Conservation (phyloP, 352 stramenopile species). For the Phytopythium boreale region DNA sequence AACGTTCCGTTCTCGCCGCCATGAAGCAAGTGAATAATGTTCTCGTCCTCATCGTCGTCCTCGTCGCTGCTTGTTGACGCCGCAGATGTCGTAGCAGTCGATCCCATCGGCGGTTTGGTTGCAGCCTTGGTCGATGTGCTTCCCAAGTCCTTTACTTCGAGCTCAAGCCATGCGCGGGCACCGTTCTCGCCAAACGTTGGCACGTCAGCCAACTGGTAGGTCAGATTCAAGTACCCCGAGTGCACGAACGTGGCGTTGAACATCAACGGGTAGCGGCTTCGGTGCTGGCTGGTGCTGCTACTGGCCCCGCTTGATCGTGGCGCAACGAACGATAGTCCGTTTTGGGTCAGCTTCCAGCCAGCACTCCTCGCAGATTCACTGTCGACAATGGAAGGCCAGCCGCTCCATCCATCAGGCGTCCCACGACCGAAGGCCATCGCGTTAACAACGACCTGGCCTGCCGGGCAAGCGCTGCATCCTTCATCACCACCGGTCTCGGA, state of each 20-base stretch:
- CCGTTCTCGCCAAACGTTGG: conserved; percentile 62
- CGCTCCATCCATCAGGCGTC: conserved; percentile 52
- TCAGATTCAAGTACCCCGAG: conserved; percentile 58
- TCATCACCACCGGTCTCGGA: conserved; percentile 19
- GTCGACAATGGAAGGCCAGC: conserved; percentile 62
- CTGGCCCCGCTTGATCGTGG: background rate
- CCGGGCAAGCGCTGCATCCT: conserved; percentile 35
- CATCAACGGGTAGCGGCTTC: conserved; percentile 35
- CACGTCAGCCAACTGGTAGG: conserved; percentile 57
- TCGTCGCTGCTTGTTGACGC: background rate
- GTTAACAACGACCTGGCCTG: conserved; percentile 52
- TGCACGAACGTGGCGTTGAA: conserved; percentile 59
- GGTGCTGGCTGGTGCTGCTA: conserved; percentile 17
- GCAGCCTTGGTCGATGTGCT: conserved; percentile 1
- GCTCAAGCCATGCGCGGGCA: conserved; percentile 63
- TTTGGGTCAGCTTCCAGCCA: conserved; percentile 70
- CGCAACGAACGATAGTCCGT: conserved; percentile 41
- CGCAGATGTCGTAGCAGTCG: background rate
- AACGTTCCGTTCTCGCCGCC: conserved; percentile 67
- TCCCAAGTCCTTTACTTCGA: conserved; percentile 40
- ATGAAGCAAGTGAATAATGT: conserved; percentile 51
- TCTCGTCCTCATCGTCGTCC: conserved; percentile 21
- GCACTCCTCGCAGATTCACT: conserved; percentile 23
- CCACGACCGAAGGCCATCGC: conserved; percentile 43
- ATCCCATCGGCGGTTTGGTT: conserved; percentile 12